Base-by-base conservation (phyloP, 208 protist genomes). In the Crithidia acanthocephali region DNA sequence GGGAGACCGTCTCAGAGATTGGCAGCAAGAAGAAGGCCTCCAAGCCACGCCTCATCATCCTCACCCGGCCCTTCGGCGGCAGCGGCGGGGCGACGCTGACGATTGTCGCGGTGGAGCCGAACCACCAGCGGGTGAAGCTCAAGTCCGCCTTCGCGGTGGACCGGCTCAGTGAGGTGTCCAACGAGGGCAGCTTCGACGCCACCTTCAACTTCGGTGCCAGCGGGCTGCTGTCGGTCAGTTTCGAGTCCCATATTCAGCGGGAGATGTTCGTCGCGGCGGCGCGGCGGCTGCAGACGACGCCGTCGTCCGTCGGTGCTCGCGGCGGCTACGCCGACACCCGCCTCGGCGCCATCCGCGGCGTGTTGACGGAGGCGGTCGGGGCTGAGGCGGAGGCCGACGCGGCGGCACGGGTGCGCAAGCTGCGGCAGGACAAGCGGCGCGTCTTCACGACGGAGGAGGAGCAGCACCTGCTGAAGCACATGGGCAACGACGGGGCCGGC, bases 211-310 rank as follows among this genome's bases (percentile, higher is more conserved):
- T 95, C 66, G 87, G 85, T 13, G 82, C 80, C 16, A 93, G 92
- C 44, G 92, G 90, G 2, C 80, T 94, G 83, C 68, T 97, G 2
- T 90, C 83, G 5, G 88, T 94, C 27, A 85, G 80, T 57, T 97
- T 97, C 64, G 87, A 89, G 73, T 95, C 92, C 6, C 81, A 93
- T 76, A 94, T 97, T 70, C 92, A 97, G 66, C 81, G 92, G 0
- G 87, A 95, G 75, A 97, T 97, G 87, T 95, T 97, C 44, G 68
- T 95, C 5, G 86, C 87, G 1, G 83, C 89, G 2, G 76, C 93
- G 23, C 78, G 79, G 1, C 81, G 81, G 3, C 70, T 86, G 56
- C 86, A 87, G 62, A 79, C 65, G 18, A 59, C 67, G 56, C 62
- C 68, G 62, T 63, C 45, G 8, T 53, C 68, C 0, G 30, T 52